Conservation (phyloP, 2,329 filamentous ascomycete species). For the Aspergillus sp. region DNA sequence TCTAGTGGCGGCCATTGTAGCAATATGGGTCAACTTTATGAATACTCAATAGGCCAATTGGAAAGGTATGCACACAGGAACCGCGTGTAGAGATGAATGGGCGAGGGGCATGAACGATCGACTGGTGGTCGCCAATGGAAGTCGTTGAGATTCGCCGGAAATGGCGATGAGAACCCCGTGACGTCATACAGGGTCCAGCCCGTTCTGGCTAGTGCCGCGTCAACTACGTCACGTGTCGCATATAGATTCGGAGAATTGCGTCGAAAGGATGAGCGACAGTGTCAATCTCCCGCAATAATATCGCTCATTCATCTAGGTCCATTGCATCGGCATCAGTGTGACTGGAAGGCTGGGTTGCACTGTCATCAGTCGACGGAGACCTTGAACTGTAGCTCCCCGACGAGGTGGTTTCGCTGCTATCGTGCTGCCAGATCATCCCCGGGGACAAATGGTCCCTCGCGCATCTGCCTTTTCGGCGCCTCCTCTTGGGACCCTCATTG, state of each 20-base stretch:
- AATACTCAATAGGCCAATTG: neutral
- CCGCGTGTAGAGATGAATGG: neutral
- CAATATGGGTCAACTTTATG: neutral
- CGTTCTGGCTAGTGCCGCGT: slow-evolving; percentile 10
- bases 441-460: slow-evolving; percentile 17
- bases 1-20: slow-evolving; percentile 34
- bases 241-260: neutral
- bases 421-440: slow-evolving; percentile 14
- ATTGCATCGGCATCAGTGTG: slow-evolving; percentile 30
- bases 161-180: slow-evolving; percentile 28
- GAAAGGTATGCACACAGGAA: neutral
- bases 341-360: slow-evolving; percentile 19
- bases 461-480: slow-evolving; percentile 27
- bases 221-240: neutral
- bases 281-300: neutral
- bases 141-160: neutral
- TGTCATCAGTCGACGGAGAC: slow-evolving; percentile 24
- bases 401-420: slow-evolving; percentile 19
- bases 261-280: neutral
- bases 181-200: slow-evolving; percentile 34
- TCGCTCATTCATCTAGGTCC: slow-evolving; percentile 37
- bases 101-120: neutral
- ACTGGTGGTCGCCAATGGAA: neutral
- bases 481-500: slow-evolving; percentile 29
- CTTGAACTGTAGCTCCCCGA: slow-evolving; percentile 26